Evolutionary conservation across 2,329 filamentous ascomycete genomes (phyloP).

Genomic region (Fusarium sp.): DNA sequence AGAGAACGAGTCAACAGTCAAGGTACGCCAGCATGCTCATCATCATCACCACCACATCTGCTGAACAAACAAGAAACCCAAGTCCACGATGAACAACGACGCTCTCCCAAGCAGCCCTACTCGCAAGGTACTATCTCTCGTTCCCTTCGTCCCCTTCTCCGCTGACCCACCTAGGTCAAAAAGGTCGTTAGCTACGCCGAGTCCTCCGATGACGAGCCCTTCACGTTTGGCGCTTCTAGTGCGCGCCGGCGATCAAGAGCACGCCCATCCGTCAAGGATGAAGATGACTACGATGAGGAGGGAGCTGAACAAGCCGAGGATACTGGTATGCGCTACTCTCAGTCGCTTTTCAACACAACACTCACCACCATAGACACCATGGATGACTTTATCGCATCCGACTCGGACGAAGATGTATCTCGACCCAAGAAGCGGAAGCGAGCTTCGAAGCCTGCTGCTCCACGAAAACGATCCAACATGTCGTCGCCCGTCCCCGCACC

Average conservation of each 20-base stretch:
- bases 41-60: conserved; percentile 7
- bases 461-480: conserved; percentile 69
- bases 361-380: conserved; percentile 65
- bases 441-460: conserved; percentile 57
- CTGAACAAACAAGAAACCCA: conserved; percentile 56
- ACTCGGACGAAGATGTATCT: conserved; percentile 71
- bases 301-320: conserved; percentile 66
- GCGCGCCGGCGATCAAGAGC: conserved; percentile 52
- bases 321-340: conserved; percentile 58
- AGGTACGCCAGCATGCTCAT: conserved; percentile 25
- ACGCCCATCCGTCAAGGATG: conserved; percentile 69
- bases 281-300: conserved; percentile 76
- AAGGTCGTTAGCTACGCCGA: conserved; percentile 81
- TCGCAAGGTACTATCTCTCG: conserved; percentile 68
- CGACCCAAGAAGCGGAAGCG: conserved; percentile 78
- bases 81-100: conserved; percentile 23
- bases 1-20: conserved; percentile 58
- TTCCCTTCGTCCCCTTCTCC: background rate
- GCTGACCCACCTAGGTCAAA: conserved; percentile 52
- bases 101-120: conserved; percentile 70
- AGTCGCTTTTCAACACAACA: too few relatives aligned
- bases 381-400: conserved; percentile 86
- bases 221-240: conserved; percentile 56
- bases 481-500: conserved; percentile 50
- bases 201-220: conserved; percentile 79